Conservation (phyloP, 495 filamentous ascomycete genomes). For the Neohortaea acidophila region DNA sequence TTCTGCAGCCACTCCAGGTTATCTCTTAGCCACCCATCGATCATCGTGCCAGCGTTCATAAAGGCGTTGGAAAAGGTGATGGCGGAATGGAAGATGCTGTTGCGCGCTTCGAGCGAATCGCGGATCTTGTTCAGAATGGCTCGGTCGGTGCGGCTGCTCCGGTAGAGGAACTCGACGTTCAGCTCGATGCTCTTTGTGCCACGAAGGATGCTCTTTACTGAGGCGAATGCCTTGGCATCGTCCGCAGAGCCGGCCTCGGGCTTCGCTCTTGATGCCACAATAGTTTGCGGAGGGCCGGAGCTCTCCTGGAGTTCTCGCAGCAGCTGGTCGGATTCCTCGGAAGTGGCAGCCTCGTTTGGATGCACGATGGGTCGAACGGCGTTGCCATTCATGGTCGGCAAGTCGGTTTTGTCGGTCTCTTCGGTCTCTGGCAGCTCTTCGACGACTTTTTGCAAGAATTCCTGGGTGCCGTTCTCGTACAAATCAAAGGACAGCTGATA, state of each 20-base stretch:
- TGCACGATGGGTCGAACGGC: conserved; percentile 5
- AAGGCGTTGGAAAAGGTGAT: conserved; percentile 97
- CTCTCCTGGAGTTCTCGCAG: conserved; percentile 22
- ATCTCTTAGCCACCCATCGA: conserved; percentile 92
- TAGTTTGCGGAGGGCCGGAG: conserved; percentile 13
- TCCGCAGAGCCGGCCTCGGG: conserved; percentile 19
- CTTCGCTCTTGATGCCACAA: conserved; percentile 24
- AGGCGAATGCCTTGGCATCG: conserved; percentile 49
- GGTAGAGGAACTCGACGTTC: conserved; percentile 89
- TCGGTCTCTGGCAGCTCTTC: conserved; percentile 49
- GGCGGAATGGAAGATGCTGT: conserved; percentile 95
- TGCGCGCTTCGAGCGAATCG: conserved; percentile 85
- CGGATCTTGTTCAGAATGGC: conserved; percentile 88
- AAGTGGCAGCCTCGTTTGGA: conserved; percentile 32
- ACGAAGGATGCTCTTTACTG: conserved; percentile 72
- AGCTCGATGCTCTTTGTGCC: conserved; percentile 85
- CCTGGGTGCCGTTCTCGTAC: conserved; percentile 94
- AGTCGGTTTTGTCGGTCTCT: conserved; percentile 32
- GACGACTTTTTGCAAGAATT: conserved; percentile 84
- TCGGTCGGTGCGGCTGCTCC: conserved; percentile 78
- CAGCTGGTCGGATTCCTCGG: conserved; percentile 24
- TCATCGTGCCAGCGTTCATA: conserved; percentile 98
- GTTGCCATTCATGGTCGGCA: conserved; percentile 25
- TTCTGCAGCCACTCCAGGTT: conserved; percentile 98
- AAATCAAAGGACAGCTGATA: conserved; percentile 98